A percentile compares a stretch with the other conserved stretches of the same genome.
These are phyloP conservation scores for Eucalyptus erythrocorys DNA, from an alignment of 345 rosid species.

Conservation along the genomic window DNA sequence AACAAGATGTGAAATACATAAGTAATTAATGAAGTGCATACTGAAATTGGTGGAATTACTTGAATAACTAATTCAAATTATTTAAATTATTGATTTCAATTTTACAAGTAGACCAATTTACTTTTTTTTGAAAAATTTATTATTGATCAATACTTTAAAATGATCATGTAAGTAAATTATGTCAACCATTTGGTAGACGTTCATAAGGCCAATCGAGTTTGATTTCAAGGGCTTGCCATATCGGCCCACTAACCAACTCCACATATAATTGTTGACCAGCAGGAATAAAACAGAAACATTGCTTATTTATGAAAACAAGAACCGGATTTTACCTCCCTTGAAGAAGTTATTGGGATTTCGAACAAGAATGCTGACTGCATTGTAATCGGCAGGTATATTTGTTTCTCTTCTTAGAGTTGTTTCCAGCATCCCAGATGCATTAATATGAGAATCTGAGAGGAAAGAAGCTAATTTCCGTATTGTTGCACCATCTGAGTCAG, in stretches of 20 bases:
- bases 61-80: not conserved
- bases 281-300: not conserved
- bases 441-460: slow-evolving; percentile 38
- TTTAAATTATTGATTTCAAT: not conserved
- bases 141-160: not conserved
- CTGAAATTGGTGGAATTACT: not conserved
- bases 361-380: slow-evolving; percentile 76
- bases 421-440: slow-evolving; percentile 48
- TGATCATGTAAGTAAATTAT: not conserved
- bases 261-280: not conserved
- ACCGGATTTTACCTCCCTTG: slow-evolving; percentile 32
- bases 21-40: not conserved
- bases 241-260: not conserved
- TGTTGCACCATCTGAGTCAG: slow-evolving; percentile 53
- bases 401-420: slow-evolving; percentile 70
- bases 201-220: not conserved
- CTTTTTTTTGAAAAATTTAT: not conserved
- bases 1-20: not conserved
- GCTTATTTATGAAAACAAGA: not conserved
- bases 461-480: slow-evolving; percentile 61
- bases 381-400: slow-evolving; percentile 54
- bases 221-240: not conserved
- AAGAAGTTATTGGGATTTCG: slow-evolving; percentile 40
- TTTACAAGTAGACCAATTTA: not conserved
- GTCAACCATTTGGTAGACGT: not conserved